Base-by-base conservation (phyloP, 495 filamentous ascomycete species). In the Terfezia boudieri region DNA sequence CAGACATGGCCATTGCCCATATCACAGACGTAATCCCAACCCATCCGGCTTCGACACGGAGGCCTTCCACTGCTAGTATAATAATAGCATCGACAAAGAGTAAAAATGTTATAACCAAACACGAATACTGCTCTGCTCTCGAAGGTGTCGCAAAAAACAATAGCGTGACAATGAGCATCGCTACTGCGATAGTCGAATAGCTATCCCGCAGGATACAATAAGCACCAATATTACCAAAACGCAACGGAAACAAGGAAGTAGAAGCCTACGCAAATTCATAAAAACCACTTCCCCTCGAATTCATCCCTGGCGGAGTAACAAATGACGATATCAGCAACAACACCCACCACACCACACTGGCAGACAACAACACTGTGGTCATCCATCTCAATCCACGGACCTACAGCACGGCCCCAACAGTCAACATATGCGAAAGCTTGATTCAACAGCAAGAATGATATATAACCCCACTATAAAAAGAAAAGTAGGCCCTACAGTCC, bases 331-430 rank as follows among this genome's bases (percentile, higher is more conserved):
- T 77, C 14, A 98, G 71, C 12, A 94, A 72, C 53, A 95, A 68
- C 9, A 82, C 73, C 89, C 90, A 95, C 88, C 90, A 98, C 43
- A 86, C 60, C 60, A 94, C 84, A 62, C 75, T 82, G 60, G 93
- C 66, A 55, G 70, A 68, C 35, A 86, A 71, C 61, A 94, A 82
- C 52, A 83, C 53, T 55, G 89, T 74, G 4, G 83, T 84, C 41
- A 86, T 61, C 64, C 75, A 81, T 59, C 86, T 77, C 12, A 89
- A 68, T 37, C 82, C 73, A 35, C 90, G 79, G 49, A 51, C 49
- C 41, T 46, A 46, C 12, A 14, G 8, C 4, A 14, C 4, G 17
- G 26, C 26, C 26, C 26, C 4, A 32, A 32, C 26, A 32, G 26
- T 32, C 26, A 32, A 32, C 26, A 32, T 32, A 32, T 32, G 26